Percentiles rank a stretch among this genome's conserved stretches.
These are phyloP conservation scores for Tolypocladium tropicale DNA, from an alignment of 2,329 filamentous ascomycete genomes.

Conservation along the genomic window DNA sequence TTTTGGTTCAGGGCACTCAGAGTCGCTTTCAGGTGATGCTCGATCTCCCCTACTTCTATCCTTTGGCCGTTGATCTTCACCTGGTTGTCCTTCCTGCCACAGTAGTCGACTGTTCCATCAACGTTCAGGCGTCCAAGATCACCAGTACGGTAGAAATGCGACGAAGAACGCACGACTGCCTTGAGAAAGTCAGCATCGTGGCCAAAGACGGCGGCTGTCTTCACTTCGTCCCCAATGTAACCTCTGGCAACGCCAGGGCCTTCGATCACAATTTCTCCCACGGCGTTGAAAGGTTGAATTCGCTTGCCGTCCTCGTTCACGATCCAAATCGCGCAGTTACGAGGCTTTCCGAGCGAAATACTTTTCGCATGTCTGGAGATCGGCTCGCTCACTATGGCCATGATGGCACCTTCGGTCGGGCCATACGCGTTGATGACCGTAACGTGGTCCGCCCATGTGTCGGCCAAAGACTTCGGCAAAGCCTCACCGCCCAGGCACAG, in stretches of 20 bases:
- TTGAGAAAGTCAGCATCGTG: neutral
- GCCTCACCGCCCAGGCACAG: constrained; percentile 9
- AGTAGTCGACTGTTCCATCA: constrained; percentile 1
- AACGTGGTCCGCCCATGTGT: constrained; percentile 8
- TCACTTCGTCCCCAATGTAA: neutral
- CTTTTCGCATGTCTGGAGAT: neutral
- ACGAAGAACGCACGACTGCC: neutral
- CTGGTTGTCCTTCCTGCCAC: constrained; percentile 1
- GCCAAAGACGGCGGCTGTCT: constrained; percentile 1
- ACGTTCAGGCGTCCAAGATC: neutral
- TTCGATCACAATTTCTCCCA: constrained; percentile 1
- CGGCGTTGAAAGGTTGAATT: neutral
- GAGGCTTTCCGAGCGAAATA: neutral
- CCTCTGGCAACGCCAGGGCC: constrained; percentile 1
- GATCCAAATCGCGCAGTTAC: constrained; percentile 1
- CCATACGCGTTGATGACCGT: constrained; percentile 13
- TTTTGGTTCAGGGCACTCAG: neutral
- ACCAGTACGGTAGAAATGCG: constrained; percentile 1
- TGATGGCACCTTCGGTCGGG: constrained; percentile 10
- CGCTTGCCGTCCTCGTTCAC: neutral
- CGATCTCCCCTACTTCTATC: constrained; percentile 1
- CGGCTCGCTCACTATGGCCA: constrained; percentile 1
- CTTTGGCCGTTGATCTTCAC: constrained; percentile 3
- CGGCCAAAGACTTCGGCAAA: constrained; percentile 7
- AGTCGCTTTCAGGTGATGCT: neutral